Percentiles rank a stretch among this genome's conserved stretches.
phyloP scores from a whole-genome alignment of 768 basidiomycete species.

The Tulasnella sp. region DNA sequence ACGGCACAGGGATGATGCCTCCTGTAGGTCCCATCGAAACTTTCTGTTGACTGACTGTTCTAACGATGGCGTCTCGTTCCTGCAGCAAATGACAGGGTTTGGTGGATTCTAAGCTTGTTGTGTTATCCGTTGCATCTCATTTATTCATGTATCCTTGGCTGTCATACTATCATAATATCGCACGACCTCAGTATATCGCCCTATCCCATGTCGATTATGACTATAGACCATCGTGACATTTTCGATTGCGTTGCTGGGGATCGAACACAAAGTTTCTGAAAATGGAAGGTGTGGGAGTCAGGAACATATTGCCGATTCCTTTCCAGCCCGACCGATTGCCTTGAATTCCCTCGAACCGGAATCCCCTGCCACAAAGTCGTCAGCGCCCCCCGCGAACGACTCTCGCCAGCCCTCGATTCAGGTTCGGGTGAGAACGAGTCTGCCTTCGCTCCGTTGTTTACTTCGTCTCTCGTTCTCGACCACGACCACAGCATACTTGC shows the following conservation, averaged over 20 bases:
- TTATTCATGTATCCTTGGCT: not conserved
- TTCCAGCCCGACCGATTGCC: not conserved
- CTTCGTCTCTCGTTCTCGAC: not conserved
- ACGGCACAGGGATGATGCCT: slow-evolving; percentile 49
- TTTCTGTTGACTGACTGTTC: not conserved
- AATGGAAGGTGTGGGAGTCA: not conserved
- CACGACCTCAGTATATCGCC: not conserved
- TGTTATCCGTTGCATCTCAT: not conserved
- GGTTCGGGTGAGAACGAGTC: not conserved
- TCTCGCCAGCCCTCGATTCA: not conserved
- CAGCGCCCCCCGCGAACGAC: not conserved
- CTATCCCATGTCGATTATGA: not conserved
- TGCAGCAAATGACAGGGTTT: slow-evolving; percentile 59
- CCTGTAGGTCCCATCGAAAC: slow-evolving; percentile 41
- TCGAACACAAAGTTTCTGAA: not conserved
- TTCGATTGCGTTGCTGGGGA: no score
- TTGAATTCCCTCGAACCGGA: not conserved
- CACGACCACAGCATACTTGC: not conserved
- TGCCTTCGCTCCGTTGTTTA: not conserved
- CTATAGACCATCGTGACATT: no score
- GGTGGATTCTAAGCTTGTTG: slow-evolving; percentile 33
- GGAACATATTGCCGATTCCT: not conserved
- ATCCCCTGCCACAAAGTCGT: not conserved
- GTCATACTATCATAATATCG: not conserved
- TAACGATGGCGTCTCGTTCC: not conserved